Conservation (phyloP, 192 early-diverging fungal genomes). For the Rhizophagus clarus region DNA sequence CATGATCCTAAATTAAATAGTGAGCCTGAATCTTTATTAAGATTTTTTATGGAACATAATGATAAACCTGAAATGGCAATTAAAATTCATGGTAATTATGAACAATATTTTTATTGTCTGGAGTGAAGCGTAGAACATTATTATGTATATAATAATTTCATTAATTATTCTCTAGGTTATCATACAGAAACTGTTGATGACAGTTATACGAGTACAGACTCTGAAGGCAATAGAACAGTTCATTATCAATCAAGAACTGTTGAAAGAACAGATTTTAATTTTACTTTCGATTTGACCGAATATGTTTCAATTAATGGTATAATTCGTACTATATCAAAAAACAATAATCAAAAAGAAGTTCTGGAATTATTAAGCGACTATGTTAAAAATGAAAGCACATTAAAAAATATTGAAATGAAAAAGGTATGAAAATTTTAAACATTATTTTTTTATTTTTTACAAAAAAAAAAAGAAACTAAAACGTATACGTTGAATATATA, state of each 20-base stretch:
- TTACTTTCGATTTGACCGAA: slow-evolving; percentile 39
- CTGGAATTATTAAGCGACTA: slow-evolving; percentile 41
- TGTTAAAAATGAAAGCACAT: slow-evolving; percentile 37
- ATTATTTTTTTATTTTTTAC: no score
- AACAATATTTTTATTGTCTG: background rate
- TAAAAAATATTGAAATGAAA: slow-evolving; percentile 46
- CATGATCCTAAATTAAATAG: slow-evolving; percentile 7
- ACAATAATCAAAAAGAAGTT: slow-evolving; percentile 25
- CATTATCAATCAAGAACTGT: slow-evolving; percentile 14
- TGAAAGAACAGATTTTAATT: slow-evolving; percentile 42
- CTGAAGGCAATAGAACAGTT: slow-evolving; percentile 2
- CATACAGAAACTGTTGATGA: slow-evolving; percentile 33
- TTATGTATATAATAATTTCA: background rate
- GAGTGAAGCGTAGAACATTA: no score
- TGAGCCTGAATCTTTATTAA: slow-evolving; percentile 24
- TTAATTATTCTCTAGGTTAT: slow-evolving; percentile 25
- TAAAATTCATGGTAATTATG: slow-evolving; percentile 36
- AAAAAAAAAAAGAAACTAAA: no score
- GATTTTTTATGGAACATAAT: slow-evolving; percentile 45
- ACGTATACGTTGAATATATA: no score
- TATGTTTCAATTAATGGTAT: slow-evolving; percentile 36
- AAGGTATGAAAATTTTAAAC: slow-evolving; percentile 36
- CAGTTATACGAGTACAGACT: background rate
- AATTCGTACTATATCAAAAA: slow-evolving; percentile 31
- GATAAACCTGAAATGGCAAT: slow-evolving; percentile 44